Evolutionary conservation across 345 rosid species (phyloP).

Genomic region (Kernera saxatilis): DNA sequence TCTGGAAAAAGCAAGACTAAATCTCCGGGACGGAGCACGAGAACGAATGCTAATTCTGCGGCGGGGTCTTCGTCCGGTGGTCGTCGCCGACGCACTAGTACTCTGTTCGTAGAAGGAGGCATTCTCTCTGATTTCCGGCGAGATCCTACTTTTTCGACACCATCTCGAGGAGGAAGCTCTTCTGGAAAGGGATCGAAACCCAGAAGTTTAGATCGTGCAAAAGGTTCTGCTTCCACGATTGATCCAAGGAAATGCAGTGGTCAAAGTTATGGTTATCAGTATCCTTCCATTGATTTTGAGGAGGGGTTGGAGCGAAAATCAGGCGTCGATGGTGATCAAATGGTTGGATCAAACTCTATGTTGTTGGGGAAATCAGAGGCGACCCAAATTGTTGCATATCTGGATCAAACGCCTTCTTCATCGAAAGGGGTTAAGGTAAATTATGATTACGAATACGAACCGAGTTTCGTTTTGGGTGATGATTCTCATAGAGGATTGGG

Average conservation of each 20-base stretch:
- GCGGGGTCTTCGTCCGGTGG: slow-evolving; percentile 29
- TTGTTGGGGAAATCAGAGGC: slow-evolving; percentile 44
- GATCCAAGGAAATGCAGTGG: slow-evolving; percentile 33
- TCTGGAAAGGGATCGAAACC: slow-evolving; percentile 25
- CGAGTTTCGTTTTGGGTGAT: slow-evolving; percentile 62
- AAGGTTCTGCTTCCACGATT: slow-evolving; percentile 40
- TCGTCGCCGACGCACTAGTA: slow-evolving; percentile 25
- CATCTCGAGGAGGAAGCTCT: slow-evolving; percentile 40
- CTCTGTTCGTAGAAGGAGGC: slow-evolving; percentile 78
- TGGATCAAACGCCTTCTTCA: slow-evolving; percentile 48
- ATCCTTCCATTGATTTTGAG: slow-evolving; percentile 45
- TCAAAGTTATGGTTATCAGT: slow-evolving; percentile 38
- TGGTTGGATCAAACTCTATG: slow-evolving; percentile 33
- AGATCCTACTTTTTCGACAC: slow-evolving; percentile 28
- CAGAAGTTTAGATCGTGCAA: slow-evolving; percentile 37
- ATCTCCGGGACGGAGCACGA: slow-evolving; percentile 29
- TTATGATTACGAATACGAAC: slow-evolving; percentile 50
- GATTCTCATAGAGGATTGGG: slow-evolving; percentile 62
- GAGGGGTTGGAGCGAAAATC: slow-evolving; percentile 26
- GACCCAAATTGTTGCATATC: slow-evolving; percentile 48
- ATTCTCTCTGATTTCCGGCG: slow-evolving; percentile 57
- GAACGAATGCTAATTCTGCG: slow-evolving; percentile 20
- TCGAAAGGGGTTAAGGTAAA: slow-evolving; percentile 28
- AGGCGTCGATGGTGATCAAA: slow-evolving; percentile 5
- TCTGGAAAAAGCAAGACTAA: slow-evolving; percentile 22